Conservation (phyloP, 2,329 filamentous ascomycete species). For the Xylaria arbuscula region DNA sequence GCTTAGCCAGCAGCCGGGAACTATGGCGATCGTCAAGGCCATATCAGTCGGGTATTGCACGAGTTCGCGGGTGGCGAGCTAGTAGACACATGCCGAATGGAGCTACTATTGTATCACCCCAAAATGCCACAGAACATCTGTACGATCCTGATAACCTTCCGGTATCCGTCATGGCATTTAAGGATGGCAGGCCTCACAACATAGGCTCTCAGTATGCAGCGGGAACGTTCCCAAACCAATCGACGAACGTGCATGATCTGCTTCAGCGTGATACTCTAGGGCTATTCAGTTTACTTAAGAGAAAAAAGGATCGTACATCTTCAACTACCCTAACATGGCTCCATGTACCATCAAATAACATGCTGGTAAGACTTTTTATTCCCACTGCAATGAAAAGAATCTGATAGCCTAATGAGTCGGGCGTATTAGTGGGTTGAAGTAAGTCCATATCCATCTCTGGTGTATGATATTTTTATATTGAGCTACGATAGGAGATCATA, state of each 20-base stretch:
- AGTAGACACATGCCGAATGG: conserved; percentile 10
- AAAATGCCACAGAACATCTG: background rate
- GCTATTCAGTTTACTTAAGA: conserved; percentile 5
- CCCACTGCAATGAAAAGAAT: background rate
- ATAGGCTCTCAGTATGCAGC: background rate
- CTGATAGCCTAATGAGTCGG: background rate
- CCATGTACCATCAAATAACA: conserved; percentile 33
- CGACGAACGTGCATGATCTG: conserved; percentile 8
- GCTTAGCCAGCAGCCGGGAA: background rate
- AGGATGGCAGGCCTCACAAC: conserved; percentile 11
- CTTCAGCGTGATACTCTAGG: background rate
- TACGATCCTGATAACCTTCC: conserved; percentile 18
- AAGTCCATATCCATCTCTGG: background rate
- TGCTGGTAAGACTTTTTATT: conserved; percentile 12
- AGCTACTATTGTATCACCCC: background rate
- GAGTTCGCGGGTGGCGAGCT: conserved; percentile 19
- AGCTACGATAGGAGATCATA: conserved; percentile 15
- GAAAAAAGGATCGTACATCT: background rate
- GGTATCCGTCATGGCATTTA: conserved; percentile 25
- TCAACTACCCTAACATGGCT: conserved; percentile 5
- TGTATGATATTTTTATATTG: background rate
- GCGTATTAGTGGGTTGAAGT: conserved; percentile 26
- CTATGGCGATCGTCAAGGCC: conserved; percentile 12
- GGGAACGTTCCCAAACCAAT: conserved; percentile 30
- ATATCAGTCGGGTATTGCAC: conserved; percentile 18